These are phyloP conservation scores for Cercophora samala DNA, from an alignment of 495 filamentous ascomycete species.

Conservation along the genomic window DNA sequence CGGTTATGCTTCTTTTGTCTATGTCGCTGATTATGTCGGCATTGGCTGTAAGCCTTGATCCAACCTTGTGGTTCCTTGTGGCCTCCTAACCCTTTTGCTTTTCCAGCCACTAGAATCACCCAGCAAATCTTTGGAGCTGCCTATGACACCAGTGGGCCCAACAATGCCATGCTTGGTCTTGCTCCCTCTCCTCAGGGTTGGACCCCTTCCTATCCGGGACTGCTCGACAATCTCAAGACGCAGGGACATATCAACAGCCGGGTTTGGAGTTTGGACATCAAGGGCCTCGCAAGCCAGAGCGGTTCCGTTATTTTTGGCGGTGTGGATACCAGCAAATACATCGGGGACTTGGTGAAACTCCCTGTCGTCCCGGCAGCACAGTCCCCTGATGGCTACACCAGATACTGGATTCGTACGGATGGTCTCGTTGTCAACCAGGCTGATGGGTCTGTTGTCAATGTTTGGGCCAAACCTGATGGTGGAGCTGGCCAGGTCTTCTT, in stretches of 20 bases:
- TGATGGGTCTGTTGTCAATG: conserved; percentile 16
- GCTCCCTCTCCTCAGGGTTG: conserved; percentile 52
- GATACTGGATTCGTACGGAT: conserved; percentile 22
- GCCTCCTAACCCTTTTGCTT: too few species aligned
- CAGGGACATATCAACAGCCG: conserved; percentile 63
- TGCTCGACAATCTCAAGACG: conserved; percentile 60
- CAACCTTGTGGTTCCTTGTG: too few species aligned
- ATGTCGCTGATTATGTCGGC: conserved; percentile 33
- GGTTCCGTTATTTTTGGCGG: conserved; percentile 77
- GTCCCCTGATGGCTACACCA: conserved; percentile 21
- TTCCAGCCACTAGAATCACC: conserved; percentile 30
- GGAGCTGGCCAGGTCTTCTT: conserved; percentile 18
- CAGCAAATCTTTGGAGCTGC: conserved; percentile 45
- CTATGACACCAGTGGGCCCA: conserved; percentile 29
- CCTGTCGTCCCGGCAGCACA: conserved; percentile 32
- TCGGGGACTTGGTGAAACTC: conserved; percentile 56
- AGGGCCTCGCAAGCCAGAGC: conserved; percentile 39
- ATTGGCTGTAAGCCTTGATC: conserved; percentile 20
- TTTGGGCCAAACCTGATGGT: conserved; percentile 14
- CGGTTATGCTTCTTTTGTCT: conserved; percentile 23
- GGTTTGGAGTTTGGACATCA: conserved; percentile 66
- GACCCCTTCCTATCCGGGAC: conserved; percentile 54
- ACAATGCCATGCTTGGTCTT: conserved; percentile 71
- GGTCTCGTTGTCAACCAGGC: conserved; percentile 25
- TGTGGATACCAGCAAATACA: conserved; percentile 80